phyloP scores from a whole-genome alignment of 495 filamentous ascomycete genomes.

The Neurospora sp. region DNA sequence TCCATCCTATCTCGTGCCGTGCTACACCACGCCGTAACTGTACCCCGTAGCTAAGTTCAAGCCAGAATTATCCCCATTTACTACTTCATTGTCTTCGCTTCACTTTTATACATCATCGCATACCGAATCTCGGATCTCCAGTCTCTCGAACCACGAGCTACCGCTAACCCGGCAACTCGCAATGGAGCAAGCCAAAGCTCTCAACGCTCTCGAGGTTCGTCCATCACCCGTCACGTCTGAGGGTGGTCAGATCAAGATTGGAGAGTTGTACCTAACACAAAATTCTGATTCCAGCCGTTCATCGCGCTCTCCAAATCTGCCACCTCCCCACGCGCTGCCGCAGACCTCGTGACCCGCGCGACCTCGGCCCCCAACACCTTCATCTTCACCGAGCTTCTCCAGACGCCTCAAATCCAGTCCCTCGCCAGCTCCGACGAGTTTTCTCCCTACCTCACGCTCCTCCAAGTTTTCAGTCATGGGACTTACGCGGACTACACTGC shows the following conservation, averaged over 20 bases:
- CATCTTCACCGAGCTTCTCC: conserved; percentile 89
- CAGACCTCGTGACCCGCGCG: conserved; percentile 78
- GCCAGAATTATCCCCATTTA: neutral
- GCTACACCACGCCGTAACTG: neutral
- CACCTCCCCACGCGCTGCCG: conserved; percentile 69
- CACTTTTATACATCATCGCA: neutral
- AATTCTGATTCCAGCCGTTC: conserved; percentile 51
- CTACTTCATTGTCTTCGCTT: neutral
- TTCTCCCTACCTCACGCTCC: conserved; percentile 51
- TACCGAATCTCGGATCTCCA: neutral
- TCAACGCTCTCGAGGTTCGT: conserved; percentile 63
- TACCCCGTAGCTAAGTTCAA: neutral
- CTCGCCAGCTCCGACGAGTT: conserved; percentile 43
- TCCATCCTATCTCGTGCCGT: neutral
- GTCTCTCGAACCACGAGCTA: neutral
- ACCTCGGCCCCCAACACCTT: conserved; percentile 82
- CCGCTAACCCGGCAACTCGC: conserved; percentile 4
- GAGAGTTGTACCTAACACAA: conserved; percentile 1
- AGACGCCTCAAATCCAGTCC: conserved; percentile 68
- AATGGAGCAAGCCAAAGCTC: conserved; percentile 81
- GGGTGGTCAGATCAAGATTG: neutral
- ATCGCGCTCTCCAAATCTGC: conserved; percentile 79
- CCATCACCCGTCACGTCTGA: conserved; percentile 3
- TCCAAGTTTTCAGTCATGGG: conserved; percentile 90
- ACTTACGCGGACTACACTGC: conserved; percentile 64